These are phyloP conservation scores for Porodaedalea pini DNA, from an alignment of 1,284 basidiomycete genomes.

Conservation along the genomic window DNA sequence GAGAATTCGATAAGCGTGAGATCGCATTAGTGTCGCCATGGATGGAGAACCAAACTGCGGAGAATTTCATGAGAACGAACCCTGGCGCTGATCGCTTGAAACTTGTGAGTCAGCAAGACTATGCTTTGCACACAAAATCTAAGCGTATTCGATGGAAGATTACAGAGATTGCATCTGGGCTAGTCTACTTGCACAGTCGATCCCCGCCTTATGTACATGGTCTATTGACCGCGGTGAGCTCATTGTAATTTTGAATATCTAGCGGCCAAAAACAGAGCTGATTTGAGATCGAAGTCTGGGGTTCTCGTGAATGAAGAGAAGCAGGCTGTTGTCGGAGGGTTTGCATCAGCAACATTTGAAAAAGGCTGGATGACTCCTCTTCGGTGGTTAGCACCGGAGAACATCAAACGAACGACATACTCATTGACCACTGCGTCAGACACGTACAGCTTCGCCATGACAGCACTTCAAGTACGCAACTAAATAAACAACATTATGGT, in stretches of 20 bases:
- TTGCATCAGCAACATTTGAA: constrained; percentile 17
- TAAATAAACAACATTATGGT: background rate
- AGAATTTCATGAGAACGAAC: constrained; percentile 7
- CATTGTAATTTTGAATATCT: background rate
- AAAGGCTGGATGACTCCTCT: background rate
- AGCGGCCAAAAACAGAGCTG: background rate
- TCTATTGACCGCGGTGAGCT: constrained; percentile 6
- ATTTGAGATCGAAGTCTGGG: background rate
- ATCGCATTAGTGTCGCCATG: constrained; percentile 18
- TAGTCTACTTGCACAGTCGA: constrained; percentile 12
- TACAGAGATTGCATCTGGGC: constrained; percentile 13
- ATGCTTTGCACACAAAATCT: background rate
- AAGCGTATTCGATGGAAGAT: constrained; percentile 8
- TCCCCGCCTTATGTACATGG: constrained; percentile 18
- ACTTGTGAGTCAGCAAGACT: constrained; percentile 5
- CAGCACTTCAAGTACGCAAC: constrained; percentile 6
- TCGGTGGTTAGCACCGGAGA: constrained; percentile 15
- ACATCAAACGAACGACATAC: background rate
- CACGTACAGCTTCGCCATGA: constrained; percentile 19
- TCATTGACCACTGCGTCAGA: background rate
- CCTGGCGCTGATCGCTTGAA: constrained; percentile 18
- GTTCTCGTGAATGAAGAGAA: constrained; percentile 12
- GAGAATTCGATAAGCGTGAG: constrained; percentile 1
- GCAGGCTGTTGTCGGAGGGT: constrained; percentile 14
- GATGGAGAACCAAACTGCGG: constrained; percentile 13